Evolutionary conservation across 768 basidiomycete genomes (phyloP), one percentile per base, ranked within the genome.

Genomic region (Rubroboletus satanas): DNA sequence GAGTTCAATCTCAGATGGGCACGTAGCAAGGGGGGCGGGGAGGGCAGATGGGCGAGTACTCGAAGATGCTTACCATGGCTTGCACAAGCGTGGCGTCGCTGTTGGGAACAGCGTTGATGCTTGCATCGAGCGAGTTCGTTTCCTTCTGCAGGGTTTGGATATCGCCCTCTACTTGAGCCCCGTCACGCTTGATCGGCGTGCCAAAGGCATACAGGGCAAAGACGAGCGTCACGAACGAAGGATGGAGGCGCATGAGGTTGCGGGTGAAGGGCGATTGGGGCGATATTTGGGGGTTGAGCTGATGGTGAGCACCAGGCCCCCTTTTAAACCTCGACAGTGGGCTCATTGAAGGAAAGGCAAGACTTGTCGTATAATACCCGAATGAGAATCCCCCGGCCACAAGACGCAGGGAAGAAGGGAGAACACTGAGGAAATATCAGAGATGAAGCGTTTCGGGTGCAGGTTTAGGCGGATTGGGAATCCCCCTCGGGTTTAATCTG

Each of bases 171-270:
- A 62, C 29, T 36, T 29, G 4, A 4, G 2, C 5, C 2, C 5
- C n/a, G 46, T 45, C 51, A 41, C 56, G 64, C 49, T 46, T 55
- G 44, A 54, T 41, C 1, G 56, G 57, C n/a, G 36, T 37, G 9
- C 56, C 63, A 41, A 66, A 26, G 28, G 49, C 38, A n/a, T 35
- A 39, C 37, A 54, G 7, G 7, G 56, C 64, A 39, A 59, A 10
- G 43, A 52, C 2, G 37, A 64, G 56, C 6, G 35, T 43, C 36
- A 59, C 39, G 14, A 62, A 46, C 9, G 54, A 59, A 11, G 42
- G 45, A 32, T n/a, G 54, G n/a, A 62, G 33, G 38, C 49, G 31
- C 62, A 63, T 63, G 32, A 39, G 7, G 33, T 2, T 41, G 11
- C 18, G 26, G 47, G 31, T 9, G 44, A 38, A 39, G 28, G 21